phyloP scores from a whole-genome alignment of 169 alveolate genomes.

The Plasmodium knowlesi region DNA sequence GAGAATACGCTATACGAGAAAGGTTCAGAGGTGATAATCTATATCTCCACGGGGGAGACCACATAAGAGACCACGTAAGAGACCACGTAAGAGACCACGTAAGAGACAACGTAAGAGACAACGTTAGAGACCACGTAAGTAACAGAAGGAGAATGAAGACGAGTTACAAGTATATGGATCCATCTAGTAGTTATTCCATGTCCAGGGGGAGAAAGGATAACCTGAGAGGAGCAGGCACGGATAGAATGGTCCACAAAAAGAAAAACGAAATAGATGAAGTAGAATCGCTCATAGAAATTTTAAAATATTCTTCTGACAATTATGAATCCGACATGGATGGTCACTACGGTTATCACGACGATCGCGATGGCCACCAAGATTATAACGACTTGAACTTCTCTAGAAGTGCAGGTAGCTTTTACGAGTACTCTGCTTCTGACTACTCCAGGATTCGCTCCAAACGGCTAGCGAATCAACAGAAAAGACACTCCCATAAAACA shows the following conservation, averaged over 20 bases:
- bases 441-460: neutral
- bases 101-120: no score
- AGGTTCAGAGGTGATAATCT: neutral
- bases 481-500: neutral
- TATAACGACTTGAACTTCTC: neutral
- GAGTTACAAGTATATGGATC: neutral
- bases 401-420: neutral
- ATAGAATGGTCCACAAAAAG: neutral
- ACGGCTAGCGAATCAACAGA: neutral
- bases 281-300: conserved; percentile 31
- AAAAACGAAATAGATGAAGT: conserved; percentile 8
- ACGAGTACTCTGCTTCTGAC: neutral
- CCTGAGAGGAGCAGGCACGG: neutral
- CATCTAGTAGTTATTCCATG: neutral
- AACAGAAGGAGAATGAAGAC: neutral
- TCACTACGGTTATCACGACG: no score
- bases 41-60: neutral
- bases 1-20: neutral
- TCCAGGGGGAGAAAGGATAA: neutral
- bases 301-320: conserved; percentile 25
- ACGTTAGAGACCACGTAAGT: no score
- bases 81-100: no score
- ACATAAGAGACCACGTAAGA: no score
- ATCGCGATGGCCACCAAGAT: no score
- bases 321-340: neutral